Evolutionary conservation across 164 flowering plant species (phyloP), one percentile per base, ranked within the genome.

Genomic region (Magnolia sinica): DNA sequence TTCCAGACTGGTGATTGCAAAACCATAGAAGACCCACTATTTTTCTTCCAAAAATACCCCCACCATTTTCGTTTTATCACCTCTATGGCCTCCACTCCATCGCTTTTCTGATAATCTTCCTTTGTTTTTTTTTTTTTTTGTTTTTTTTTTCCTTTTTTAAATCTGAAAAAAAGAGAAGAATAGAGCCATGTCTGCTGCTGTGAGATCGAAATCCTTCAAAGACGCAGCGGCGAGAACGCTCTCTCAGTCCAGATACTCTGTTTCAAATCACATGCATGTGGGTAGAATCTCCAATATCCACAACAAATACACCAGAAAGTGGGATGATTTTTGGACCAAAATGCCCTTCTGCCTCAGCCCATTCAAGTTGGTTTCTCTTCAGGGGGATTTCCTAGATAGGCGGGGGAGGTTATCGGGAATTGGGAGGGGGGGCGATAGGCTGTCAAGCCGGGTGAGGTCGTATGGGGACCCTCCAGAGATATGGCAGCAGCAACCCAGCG

Each of bases 401-500:
- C 85, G 82, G 8, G 52, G 52, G 8, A 64, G 52, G 66, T 55
- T 11, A 16, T 11, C 19, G 61, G 61, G 61, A 16, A 55, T 55
- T 55, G 61, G 61, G 61, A 55, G 18, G 61, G 61, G 61, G 2
- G 61, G 61, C 13, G 61, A 55, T 55, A 11, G 61, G 61, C 61
- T 55, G 0, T 55, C 61, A 45, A 68, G 51, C 64, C 71, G 76
- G 31, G 77, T 81, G 74, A 81, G 79, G 77, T 82, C 88, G 22
- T 68, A 78, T 76, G 96, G 92, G 13, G 97, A 93, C 50, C 97
- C 95, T 2, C 94, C 95, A 6, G 95, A 93, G 89, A 83, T 87
- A 18, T 95, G 98, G 98, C 90, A 89, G 84, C 90, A 89, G 83
- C 94, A 89, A 7, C 86, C 90, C 3, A 92, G 90, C 14, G 96